phyloP scores from a whole-genome alignment of 139 green algal species.

The Chlorella sp. region DNA sequence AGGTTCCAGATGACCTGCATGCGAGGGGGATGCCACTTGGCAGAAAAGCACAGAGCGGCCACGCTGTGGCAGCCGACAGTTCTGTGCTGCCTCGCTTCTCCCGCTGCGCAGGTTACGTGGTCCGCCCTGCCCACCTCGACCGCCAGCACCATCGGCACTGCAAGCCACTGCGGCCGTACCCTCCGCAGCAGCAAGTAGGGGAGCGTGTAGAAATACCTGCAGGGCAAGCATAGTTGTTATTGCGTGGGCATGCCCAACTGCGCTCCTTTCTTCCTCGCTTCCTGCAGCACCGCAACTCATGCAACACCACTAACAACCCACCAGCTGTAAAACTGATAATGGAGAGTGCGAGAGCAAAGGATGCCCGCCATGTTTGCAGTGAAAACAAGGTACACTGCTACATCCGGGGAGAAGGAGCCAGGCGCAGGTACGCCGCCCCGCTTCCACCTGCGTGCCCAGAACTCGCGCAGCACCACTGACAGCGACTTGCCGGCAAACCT shows the following conservation, averaged over 20 bases:
- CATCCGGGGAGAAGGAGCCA: background rate
- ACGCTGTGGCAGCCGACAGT: background rate
- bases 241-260: background rate
- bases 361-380: slow-evolving; percentile 81
- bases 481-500: background rate
- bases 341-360: slow-evolving; percentile 71
- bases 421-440: background rate
- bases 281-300: background rate
- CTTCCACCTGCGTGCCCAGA: background rate
- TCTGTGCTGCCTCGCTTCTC: background rate
- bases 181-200: slow-evolving; percentile 69
- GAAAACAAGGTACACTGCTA: slow-evolving; percentile 58
- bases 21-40: too few relatives aligned
- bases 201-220: slow-evolving; percentile 74
- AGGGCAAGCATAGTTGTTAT: background rate
- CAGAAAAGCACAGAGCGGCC: background rate
- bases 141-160: slow-evolving; percentile 38
- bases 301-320: slow-evolving; percentile 42
- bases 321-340: slow-evolving; percentile 94
- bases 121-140: slow-evolving; percentile 52
- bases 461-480: background rate
- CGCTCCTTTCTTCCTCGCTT: background rate
- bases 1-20: slow-evolving; percentile 49
- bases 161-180: background rate
- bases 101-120: background rate